phyloP scores from a whole-genome alignment of 768 basidiomycete genomes.

The Tricholoma terreum region DNA sequence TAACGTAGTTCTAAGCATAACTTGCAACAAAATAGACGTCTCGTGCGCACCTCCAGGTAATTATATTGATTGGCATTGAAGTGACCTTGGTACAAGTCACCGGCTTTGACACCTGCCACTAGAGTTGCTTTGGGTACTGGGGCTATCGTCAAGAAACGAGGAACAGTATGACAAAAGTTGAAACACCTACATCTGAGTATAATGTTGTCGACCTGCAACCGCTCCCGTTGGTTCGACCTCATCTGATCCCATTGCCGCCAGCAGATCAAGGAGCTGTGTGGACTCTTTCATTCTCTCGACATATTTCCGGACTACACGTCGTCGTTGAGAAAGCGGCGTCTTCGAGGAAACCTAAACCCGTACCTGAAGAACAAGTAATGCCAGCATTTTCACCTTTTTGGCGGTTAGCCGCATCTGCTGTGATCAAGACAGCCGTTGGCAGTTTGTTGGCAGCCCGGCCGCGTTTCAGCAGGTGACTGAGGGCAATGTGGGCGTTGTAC shows the following conservation, averaged over 20 bases:
- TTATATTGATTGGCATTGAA: too few species aligned
- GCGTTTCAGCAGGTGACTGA: constrained; percentile 49
- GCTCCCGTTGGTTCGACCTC: constrained; percentile 63
- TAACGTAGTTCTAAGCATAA: too few species aligned
- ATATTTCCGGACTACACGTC: constrained; percentile 65
- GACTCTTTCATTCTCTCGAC: too few species aligned
- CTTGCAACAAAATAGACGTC: too few species aligned
- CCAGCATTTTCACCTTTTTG: constrained; percentile 62
- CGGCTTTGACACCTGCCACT: constrained; percentile 83
- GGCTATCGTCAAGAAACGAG: neutral
- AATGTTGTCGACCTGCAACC: constrained; percentile 50
- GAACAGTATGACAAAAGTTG: too few species aligned
- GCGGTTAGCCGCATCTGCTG: constrained; percentile 94
- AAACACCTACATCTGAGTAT: constrained; percentile 65
- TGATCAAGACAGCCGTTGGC: constrained; percentile 75
- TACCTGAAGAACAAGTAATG: constrained; percentile 63
- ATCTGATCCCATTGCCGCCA: constrained; percentile 66
- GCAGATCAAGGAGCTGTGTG: too few species aligned
- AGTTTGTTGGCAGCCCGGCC: constrained; percentile 42
- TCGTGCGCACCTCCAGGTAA: too few species aligned
- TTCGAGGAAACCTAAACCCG: constrained; percentile 2
- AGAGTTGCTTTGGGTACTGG: constrained; percentile 77
- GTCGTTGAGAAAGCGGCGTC: neutral
- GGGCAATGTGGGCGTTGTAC: constrained; percentile 74
- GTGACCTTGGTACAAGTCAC: too few species aligned